Conservation (phyloP, 768 basidiomycete genomes). For the Mrakia frigida region DNA sequence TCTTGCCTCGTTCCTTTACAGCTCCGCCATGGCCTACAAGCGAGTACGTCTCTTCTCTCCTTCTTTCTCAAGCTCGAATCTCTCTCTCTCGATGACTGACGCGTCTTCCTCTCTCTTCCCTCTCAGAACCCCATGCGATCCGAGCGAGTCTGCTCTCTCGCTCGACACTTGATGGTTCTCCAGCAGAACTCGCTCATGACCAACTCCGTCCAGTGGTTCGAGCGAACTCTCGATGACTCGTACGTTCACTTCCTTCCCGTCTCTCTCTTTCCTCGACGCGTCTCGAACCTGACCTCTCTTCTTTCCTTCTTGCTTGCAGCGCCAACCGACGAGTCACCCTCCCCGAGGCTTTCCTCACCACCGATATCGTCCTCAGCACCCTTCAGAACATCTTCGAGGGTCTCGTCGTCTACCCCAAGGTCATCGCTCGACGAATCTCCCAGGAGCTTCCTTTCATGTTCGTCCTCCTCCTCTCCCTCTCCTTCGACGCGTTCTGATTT, state of each 20-base stretch:
- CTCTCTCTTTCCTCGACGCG: constrained; percentile 2
- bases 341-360: constrained; percentile 93
- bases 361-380: constrained; percentile 91
- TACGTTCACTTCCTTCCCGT: not conserved
- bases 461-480: not conserved
- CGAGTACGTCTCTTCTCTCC: constrained; percentile 21
- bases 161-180: constrained; percentile 91
- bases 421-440: constrained; percentile 82
- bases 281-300: not conserved
- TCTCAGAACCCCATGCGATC: constrained; percentile 86
- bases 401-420: constrained; percentile 96
- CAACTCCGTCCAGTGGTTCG: constrained; percentile 92
- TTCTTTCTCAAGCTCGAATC: not conserved
- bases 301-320: constrained; percentile 47
- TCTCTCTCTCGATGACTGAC: not conserved
- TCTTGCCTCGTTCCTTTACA: not conserved
- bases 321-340: constrained; percentile 95
- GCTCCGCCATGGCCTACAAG: constrained; percentile 35
- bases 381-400: constrained; percentile 96
- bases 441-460: constrained; percentile 97
- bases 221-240: constrained; percentile 86
- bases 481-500: not conserved
- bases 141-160: constrained; percentile 91
- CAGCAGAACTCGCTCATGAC: constrained; percentile 98
- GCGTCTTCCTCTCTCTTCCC: not conserved